Base-by-base conservation (phyloP, 1,284 basidiomycete species). In the Ganoderma meredithae region DNA sequence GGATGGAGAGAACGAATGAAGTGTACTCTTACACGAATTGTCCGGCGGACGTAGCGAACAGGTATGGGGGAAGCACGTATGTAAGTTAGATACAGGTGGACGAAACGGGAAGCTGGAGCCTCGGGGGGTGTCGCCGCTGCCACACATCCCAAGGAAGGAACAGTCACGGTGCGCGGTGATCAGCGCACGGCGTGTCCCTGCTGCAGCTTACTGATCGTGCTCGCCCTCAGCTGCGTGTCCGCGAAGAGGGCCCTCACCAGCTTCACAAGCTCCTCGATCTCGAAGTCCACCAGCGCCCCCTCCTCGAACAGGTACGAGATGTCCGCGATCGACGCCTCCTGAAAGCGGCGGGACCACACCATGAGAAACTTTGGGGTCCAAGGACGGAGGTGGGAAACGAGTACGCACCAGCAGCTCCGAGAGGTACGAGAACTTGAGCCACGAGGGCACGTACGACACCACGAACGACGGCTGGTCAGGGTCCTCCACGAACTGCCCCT, bases 251-350 rank as follows among this genome's bases (percentile, higher is more conserved):
- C 96, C 59, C 88, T 86, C 49, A 99, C 88, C 41, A 99, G 85
- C 69, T 87, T 86, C 40, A 91, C 89, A 2, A 99, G 84, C 81
- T 99, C 97, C 40, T 93, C 88, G 2, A 91, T 85, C 65, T 91
- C 88, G 78, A 97, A 99, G 80, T 99, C 97, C 41, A 97, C 90
- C 71, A 99, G 82, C 3, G 95, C 93, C 2, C 96, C 95, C 72
- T 94, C 91, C 73, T 97, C 95, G 77, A 97, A 95, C 17, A 99
- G 86, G 79, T 97, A 98, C 39, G 93, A 92, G 64, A 99, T 93
- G 79, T 99, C 97, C 41, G 90, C 94, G 77, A 98, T 89, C n/a
- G 94, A 95, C 0, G 95, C 96, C 79, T 95, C 94, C 95, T 95
- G 72, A 62, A 76, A 59, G 59, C 44, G 36, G 36, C 6, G 36